These are phyloP conservation scores for Thymus mandschuricus DNA, from an alignment of 257 asterid genomes.

Conservation along the genomic window DNA sequence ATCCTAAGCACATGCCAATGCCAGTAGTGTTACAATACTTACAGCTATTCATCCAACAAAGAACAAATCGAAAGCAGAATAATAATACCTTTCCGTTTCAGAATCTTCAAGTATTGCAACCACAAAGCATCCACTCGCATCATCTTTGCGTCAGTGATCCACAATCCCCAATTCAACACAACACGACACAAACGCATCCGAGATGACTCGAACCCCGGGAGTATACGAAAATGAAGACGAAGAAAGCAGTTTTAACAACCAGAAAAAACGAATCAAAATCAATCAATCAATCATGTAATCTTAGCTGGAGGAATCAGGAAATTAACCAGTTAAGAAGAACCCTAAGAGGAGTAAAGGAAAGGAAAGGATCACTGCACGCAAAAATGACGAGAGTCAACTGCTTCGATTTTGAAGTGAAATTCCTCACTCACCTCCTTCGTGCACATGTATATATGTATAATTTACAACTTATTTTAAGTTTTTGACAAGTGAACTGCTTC, in stretches of 20 bases:
- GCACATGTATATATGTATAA: too few relatives aligned
- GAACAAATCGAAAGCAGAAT: too few relatives aligned
- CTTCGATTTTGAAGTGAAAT: constrained; percentile 14
- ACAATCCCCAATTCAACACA: background rate
- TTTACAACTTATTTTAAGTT: too few relatives aligned
- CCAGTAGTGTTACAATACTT: too few relatives aligned
- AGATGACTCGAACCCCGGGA: too few relatives aligned
- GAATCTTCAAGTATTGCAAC: background rate
- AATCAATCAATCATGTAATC: background rate
- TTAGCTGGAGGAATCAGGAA: background rate
- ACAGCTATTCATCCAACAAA: too few relatives aligned
- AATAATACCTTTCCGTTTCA: too few relatives aligned
- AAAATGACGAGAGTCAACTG: constrained; percentile 42
- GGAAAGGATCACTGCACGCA: constrained; percentile 48
- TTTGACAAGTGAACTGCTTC: too few relatives aligned
- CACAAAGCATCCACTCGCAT: constrained; percentile 38
- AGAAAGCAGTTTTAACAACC: background rate
- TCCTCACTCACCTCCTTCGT: too few relatives aligned
- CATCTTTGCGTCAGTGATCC: constrained; percentile 48
- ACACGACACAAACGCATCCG: too few relatives aligned
- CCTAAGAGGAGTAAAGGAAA: background rate
- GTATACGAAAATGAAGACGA: too few relatives aligned
- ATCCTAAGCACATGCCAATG: too few relatives aligned
- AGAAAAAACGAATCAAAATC: background rate
- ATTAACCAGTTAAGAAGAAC: background rate